phyloP scores from a whole-genome alignment of 805 yeast species.

The Starmerella powellii region DNA sequence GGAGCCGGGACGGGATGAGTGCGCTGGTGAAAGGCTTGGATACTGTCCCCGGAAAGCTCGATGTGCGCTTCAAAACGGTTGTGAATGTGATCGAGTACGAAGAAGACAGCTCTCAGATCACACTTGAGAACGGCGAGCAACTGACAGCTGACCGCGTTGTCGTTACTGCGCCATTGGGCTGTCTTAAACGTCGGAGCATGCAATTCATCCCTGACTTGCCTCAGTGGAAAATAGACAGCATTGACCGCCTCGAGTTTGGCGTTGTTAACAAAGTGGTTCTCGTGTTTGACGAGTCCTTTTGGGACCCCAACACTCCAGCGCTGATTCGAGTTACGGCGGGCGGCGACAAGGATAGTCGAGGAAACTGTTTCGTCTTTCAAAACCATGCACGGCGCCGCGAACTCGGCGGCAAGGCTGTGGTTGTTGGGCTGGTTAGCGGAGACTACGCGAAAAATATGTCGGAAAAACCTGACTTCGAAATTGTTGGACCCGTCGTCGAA shows the following conservation, averaged over 20 bases:
- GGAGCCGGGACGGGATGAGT: conserved; percentile 31
- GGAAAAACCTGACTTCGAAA: conserved; percentile 26
- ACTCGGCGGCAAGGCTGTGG: conserved; percentile 28
- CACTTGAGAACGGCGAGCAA: conserved; percentile 32
- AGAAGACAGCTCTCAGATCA: conserved; percentile 27
- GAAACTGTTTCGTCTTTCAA: conserved; percentile 32
- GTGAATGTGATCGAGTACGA: conserved; percentile 32
- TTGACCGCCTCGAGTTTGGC: conserved; percentile 33
- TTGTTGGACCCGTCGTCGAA: conserved; percentile 28
- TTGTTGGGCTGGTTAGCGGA: conserved; percentile 33
- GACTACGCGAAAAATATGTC: conserved; percentile 29
- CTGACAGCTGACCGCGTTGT: conserved; percentile 33
- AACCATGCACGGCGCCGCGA: conserved; percentile 28
- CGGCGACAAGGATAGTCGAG: conserved; percentile 22
- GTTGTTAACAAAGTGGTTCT: conserved; percentile 32
- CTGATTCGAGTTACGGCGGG: conserved; percentile 26
- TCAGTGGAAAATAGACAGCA: conserved; percentile 32
- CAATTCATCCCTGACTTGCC: conserved; percentile 35
- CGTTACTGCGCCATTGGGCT: conserved; percentile 34
- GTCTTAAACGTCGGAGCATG: conserved; percentile 30
- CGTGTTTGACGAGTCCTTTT: conserved; percentile 30
- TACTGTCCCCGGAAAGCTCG: conserved; percentile 31
- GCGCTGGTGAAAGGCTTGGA: conserved; percentile 31
- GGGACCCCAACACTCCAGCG: conserved; percentile 30
- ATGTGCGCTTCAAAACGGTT: conserved; percentile 32